Base-by-base conservation (phyloP, 2,329 filamentous ascomycete species). In the Arthroderma sp. region DNA sequence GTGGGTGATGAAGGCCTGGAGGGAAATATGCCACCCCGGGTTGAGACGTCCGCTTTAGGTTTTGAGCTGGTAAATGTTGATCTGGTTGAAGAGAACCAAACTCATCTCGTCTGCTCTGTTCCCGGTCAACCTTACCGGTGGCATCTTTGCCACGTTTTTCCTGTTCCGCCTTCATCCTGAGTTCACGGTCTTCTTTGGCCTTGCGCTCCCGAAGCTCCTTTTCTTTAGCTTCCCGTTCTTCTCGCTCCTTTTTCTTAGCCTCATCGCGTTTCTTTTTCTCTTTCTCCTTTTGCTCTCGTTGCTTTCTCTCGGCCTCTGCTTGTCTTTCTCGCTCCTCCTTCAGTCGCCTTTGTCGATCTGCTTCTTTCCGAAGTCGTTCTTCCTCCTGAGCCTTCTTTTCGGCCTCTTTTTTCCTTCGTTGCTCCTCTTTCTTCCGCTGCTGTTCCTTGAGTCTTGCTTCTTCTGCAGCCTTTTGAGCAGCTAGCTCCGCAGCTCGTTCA, bases 381-480 rank as follows among this genome's bases (percentile, higher is more conserved):
- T 96, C 91, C 66, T 97, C 93, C 62, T 89, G 88, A 28, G 87
- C 87, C 71, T 88, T 94, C 70, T 85, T 89, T 71, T 94, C 88
- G 2, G 88, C 87, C 67, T 98, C 93, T 66, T 86, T 88, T 74
- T 94, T 95, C 75, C 84, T 89, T 51, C 88, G 83, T 71, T 91
- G 91, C 73, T 97, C 91, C 67, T 98, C 93, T 44, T 85, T 85
- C 73, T 85, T 93, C 63, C 80, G 79, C 64, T 83, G 84, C 67
- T 88, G 85, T 72, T 97, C 90, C 66, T 94, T 88, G 19, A 81
- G 77, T 65, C 85, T 87, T 70, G 85, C 85, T 67, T 85, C 83
- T 68, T 96, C 91, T 2, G 85, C 82, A 53, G 83, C 87, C 63
- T 85, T 82, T 47, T 81, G 79, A 52, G 86, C 85, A 41, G 86